Evolutionary conservation across 345 rosid genomes (phyloP).

Genomic region (Dimocarpus longan): DNA sequence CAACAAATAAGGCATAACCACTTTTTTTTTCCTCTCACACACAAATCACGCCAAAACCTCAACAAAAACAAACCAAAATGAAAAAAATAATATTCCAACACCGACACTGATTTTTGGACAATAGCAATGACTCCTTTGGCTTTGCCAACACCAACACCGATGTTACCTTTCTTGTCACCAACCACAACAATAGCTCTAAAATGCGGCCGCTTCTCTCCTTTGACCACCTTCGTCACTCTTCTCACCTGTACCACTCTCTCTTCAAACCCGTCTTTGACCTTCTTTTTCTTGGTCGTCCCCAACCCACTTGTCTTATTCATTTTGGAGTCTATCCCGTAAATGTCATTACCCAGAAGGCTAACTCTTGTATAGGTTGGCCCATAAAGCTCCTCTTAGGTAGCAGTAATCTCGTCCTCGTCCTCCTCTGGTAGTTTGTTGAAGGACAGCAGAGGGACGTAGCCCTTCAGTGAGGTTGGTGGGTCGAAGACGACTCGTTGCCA

Average conservation of each 20-base stretch:
- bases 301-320: slow-evolving; percentile 47
- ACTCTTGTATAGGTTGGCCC: slow-evolving; percentile 81
- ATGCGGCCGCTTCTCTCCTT: slow-evolving; percentile 84
- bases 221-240: slow-evolving; percentile 83
- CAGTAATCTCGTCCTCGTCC: slow-evolving; percentile 67
- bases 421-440: slow-evolving; percentile 75
- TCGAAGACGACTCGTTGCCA: slow-evolving; percentile 48
- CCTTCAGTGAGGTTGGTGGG: slow-evolving; percentile 65
- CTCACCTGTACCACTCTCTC: slow-evolving; percentile 88
- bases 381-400: slow-evolving; percentile 72
- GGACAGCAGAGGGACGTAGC: slow-evolving; percentile 49
- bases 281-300: slow-evolving; percentile 57
- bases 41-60: slow-evolving; percentile 8
- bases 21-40: neutral
- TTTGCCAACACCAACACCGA: neutral
- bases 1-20: too few species aligned
- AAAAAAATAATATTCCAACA: slow-evolving; percentile 40
- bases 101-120: slow-evolving; percentile 55
- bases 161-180: slow-evolving; percentile 78
- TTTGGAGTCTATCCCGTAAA: slow-evolving; percentile 67
- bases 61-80: neutral
- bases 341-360: slow-evolving; percentile 57
- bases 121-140: too few species aligned
- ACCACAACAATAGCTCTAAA: slow-evolving; percentile 84
- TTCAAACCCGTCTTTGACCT: slow-evolving; percentile 70